Conservation (phyloP, 306 rosid species). For the Lablab purpureus region DNA sequence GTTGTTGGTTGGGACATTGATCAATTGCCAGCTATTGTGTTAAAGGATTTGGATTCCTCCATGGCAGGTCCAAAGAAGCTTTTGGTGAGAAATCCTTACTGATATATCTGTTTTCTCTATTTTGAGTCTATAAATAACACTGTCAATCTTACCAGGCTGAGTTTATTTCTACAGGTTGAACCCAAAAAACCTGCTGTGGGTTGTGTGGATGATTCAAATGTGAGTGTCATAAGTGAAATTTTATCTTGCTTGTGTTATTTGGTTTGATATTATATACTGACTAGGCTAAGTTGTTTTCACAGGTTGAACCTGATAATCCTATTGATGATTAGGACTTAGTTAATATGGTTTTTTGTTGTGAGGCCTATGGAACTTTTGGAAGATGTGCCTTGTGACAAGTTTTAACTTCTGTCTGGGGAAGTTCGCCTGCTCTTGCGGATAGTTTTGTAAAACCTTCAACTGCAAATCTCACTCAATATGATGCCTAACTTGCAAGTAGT, state of each 20-base stretch:
- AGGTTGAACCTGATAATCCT: constrained; percentile 43
- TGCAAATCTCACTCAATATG: constrained; percentile 3
- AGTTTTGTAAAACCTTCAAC: constrained; percentile 42
- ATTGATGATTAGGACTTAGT: not conserved
- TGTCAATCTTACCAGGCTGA: constrained; percentile 33
- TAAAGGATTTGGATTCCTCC: constrained; percentile 57
- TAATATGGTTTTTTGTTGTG: constrained; percentile 25
- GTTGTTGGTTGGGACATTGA: constrained; percentile 75
- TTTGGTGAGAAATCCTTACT: constrained; percentile 45
- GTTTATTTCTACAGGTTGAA: constrained; percentile 45
- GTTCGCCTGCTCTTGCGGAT: constrained; percentile 21
- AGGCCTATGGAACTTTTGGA: not conserved
- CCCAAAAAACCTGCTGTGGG: constrained; percentile 29
- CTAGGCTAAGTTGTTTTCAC: constrained; percentile 33
- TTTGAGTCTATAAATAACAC: constrained; percentile 9
- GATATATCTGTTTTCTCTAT: constrained; percentile 17
- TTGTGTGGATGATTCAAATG: constrained; percentile 30
- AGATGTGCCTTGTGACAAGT: constrained; percentile 2
- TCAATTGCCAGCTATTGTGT: constrained; percentile 60
- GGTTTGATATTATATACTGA: constrained; percentile 28
- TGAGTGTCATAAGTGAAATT: constrained; percentile 23
- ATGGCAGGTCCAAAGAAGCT: constrained; percentile 32
- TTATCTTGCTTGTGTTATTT: not conserved
- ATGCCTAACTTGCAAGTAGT: constrained; percentile 35
- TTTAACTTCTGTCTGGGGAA: constrained; percentile 8